Conservation (phyloP, 108 stramenopile species). For the Chaetoceros tenuissimus region DNA sequence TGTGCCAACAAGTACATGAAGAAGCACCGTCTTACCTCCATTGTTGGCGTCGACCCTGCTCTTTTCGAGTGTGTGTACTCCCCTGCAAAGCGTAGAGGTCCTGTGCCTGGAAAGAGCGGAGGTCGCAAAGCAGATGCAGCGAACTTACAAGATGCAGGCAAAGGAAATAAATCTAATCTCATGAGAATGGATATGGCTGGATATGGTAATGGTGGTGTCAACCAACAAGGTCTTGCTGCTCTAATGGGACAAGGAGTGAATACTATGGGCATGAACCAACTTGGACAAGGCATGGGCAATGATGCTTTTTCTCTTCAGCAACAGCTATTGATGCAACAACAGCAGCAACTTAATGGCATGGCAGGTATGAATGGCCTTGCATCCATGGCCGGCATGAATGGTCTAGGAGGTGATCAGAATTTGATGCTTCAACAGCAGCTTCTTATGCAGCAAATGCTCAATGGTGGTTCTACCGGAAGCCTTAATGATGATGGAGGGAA, state of each 20-base stretch:
- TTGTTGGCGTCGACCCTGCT: conserved; percentile 38
- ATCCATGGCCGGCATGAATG: background rate
- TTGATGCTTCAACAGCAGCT: conserved; percentile 22
- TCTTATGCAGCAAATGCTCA: conserved; percentile 20
- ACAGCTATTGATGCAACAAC: conserved; percentile 10
- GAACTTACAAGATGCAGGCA: background rate
- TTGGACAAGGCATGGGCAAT: too few relatives aligned
- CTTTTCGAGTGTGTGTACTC: conserved; percentile 62
- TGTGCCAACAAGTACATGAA: conserved; percentile 73
- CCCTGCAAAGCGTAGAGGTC: conserved; percentile 74
- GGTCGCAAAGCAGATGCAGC: conserved; percentile 25
- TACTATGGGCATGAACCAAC: too few relatives aligned
- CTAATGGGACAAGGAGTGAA: too few relatives aligned
- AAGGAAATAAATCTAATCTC: background rate
- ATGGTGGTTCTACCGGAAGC: background rate
- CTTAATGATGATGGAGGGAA: background rate
- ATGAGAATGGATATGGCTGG: conserved; percentile 6
- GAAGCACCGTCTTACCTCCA: conserved; percentile 45
- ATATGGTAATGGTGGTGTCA: conserved; percentile 4
- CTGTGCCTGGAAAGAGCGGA: conserved; percentile 50
- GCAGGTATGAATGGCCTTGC: conserved; percentile 10
- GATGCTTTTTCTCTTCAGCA: background rate
- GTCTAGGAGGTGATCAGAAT: background rate
- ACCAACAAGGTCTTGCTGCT: background rate
- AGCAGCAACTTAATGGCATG: conserved; percentile 12